phyloP scores from a whole-genome alignment of 345 rosid genomes.

The thale cress (Arabidopsis thaliana) region DNA sequence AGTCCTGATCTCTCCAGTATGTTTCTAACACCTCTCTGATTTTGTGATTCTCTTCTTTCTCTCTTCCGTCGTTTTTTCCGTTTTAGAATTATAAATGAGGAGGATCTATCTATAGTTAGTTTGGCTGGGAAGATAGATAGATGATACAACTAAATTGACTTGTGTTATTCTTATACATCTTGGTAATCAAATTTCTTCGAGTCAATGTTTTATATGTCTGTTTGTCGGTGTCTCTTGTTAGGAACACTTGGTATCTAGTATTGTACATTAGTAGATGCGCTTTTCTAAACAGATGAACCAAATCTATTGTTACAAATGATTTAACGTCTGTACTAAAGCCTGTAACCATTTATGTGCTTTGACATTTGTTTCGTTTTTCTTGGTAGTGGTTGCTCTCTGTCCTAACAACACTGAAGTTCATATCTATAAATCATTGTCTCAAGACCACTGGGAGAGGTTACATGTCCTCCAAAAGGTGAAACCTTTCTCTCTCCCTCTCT shows the following conservation, averaged over 20 bases:
- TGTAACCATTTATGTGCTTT: slow-evolving; percentile 5
- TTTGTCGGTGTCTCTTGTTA: slow-evolving; percentile 3
- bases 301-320: background rate
- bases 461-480: slow-evolving; percentile 87
- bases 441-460: slow-evolving; percentile 85
- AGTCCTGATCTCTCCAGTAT: slow-evolving; percentile 90
- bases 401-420: slow-evolving; percentile 95
- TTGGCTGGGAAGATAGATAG: no score
- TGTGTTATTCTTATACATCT: no score
- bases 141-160: no score
- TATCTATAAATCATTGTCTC: slow-evolving; percentile 67
- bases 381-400: slow-evolving; percentile 89
- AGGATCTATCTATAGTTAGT: no score
- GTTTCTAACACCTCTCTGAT: background rate
- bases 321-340: background rate
- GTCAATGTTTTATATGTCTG: slow-evolving; percentile 6
- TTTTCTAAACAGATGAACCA: background rate
- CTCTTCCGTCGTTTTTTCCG: background rate
- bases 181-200: background rate
- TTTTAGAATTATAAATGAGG: no score
- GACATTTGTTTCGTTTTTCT: slow-evolving; percentile 8
- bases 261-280: background rate
- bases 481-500: background rate
- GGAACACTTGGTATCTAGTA: slow-evolving; percentile 4
- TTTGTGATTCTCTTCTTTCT: background rate